Evolutionary conservation across 139 green algal genomes (phyloP).

Genomic region (Chlamydomonas applanata): DNA sequence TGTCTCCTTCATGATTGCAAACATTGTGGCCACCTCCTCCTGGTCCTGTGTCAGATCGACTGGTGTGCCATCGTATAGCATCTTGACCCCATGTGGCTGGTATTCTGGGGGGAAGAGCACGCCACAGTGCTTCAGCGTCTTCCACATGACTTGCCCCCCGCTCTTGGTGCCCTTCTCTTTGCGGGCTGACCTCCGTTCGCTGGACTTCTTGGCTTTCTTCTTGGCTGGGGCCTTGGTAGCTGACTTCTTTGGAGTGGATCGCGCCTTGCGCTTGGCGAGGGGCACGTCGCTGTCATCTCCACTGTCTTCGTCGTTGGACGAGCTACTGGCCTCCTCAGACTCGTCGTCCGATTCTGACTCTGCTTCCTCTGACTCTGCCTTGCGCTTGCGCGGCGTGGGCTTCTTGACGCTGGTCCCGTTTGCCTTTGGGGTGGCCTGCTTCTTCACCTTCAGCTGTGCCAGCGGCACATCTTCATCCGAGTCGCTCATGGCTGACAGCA

Average conservation of each 20-base stretch:
- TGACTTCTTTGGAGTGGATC: no score
- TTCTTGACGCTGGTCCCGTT: no score
- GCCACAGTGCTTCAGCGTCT: conserved; percentile 82
- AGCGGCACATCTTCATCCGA: conserved; percentile 40
- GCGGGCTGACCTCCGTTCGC: neutral
- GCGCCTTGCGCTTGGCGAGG: no score
- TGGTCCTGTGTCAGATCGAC: conserved; percentile 87
- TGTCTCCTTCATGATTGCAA: conserved; percentile 95
- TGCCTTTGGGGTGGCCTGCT: conserved; percentile 4
- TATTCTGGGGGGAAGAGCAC: conserved; percentile 94
- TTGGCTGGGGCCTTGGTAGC: conserved; percentile 20
- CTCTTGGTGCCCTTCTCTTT: neutral
- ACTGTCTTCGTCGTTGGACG: no score
- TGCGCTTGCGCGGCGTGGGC: no score
- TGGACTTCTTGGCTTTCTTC: conserved; percentile 20
- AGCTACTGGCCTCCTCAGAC: no score
- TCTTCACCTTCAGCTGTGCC: conserved; percentile 19
- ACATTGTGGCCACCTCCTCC: conserved; percentile 93
- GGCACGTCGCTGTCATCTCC: no score
- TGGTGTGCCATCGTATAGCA: conserved; percentile 91
- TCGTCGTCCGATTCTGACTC: no score
- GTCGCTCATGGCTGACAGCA: conserved; percentile 15
- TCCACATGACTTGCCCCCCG: conserved; percentile 70
- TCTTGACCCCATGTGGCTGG: conserved; percentile 90
- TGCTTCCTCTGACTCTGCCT: no score